Percentiles rank a stretch among this genome's conserved stretches.
phyloP scores from a whole-genome alignment of 805 yeast genomes.

The Saccharomyces eubayanus region DNA sequence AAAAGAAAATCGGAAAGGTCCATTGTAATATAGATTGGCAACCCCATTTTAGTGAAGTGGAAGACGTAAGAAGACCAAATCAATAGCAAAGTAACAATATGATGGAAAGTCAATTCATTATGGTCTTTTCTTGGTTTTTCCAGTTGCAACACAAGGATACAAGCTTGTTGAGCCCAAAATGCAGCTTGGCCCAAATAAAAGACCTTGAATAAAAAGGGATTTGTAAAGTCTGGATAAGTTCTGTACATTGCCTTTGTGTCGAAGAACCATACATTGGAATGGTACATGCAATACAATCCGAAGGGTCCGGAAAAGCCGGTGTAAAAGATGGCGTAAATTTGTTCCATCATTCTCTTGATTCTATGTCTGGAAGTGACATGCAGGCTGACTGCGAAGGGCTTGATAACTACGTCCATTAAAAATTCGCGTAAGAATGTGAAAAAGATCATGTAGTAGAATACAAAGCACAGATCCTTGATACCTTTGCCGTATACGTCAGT shows the following conservation, averaged over 20 bases:
- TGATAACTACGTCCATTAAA: constrained; percentile 64
- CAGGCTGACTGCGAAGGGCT: constrained; percentile 54
- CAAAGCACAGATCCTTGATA: constrained; percentile 62
- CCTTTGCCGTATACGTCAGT: constrained; percentile 75
- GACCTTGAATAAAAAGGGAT: constrained; percentile 56
- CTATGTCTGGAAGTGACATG: constrained; percentile 33
- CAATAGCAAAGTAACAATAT: constrained; percentile 74
- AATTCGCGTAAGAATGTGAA: constrained; percentile 85
- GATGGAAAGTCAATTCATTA: constrained; percentile 80
- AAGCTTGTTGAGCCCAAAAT: constrained; percentile 89
- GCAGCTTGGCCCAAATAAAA: constrained; percentile 86
- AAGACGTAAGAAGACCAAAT: constrained; percentile 77
- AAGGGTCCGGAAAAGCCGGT: constrained; percentile 67
- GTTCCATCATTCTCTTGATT: constrained; percentile 75
- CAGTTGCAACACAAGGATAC: constrained; percentile 63
- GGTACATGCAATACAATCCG: constrained; percentile 76
- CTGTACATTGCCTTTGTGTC: constrained; percentile 68
- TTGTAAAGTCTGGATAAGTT: constrained; percentile 67
- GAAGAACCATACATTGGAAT: constrained; percentile 76
- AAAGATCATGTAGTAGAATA: constrained; percentile 63
- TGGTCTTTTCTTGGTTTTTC: constrained; percentile 90
- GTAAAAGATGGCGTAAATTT: constrained; percentile 69
- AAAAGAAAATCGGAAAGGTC: constrained; percentile 82
- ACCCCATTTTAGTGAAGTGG: constrained; percentile 92
- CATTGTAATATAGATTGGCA: constrained; percentile 85